phyloP scores from a whole-genome alignment of 306 rosid species.

The Lagenaria siceraria region DNA sequence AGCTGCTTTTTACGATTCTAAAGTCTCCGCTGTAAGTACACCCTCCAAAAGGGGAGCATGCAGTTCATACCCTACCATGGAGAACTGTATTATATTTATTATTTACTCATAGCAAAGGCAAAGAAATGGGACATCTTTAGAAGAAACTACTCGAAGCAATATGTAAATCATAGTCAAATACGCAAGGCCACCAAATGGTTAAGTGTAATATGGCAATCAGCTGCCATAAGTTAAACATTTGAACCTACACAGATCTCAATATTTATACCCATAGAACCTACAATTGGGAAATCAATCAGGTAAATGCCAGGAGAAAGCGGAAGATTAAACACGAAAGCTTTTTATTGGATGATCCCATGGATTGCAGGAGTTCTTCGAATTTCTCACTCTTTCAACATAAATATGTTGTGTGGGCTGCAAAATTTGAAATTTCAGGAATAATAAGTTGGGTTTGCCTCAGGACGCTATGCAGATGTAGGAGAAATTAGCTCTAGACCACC shows the following conservation, averaged over 20 bases:
- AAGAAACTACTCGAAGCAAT: too few relatives aligned
- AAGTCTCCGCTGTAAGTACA: neutral
- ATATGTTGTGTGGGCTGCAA: neutral
- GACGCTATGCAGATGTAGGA: conserved; percentile 26
- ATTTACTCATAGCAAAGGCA: too few relatives aligned
- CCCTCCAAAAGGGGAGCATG: neutral
- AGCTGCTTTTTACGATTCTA: neutral
- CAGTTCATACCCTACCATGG: neutral
- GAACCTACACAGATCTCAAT: too few relatives aligned
- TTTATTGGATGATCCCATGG: too few relatives aligned
- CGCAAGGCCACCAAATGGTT: neutral
- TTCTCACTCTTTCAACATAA: neutral
- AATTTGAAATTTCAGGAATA: neutral
- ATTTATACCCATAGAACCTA: neutral
- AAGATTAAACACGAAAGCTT: too few relatives aligned
- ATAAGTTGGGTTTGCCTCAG: neutral
- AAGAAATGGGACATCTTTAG: too few relatives aligned
- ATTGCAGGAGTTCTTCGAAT: neutral
- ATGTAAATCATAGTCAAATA: too few relatives aligned
- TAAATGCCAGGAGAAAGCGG: too few relatives aligned
- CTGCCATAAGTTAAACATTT: neutral
- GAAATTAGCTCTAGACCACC: conserved; percentile 49
- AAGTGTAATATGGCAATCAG: neutral
- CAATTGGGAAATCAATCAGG: neutral
- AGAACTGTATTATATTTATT: neutral